Evolutionary conservation across 768 basidiomycete genomes (phyloP).

Genomic region (Paxillus involutus): DNA sequence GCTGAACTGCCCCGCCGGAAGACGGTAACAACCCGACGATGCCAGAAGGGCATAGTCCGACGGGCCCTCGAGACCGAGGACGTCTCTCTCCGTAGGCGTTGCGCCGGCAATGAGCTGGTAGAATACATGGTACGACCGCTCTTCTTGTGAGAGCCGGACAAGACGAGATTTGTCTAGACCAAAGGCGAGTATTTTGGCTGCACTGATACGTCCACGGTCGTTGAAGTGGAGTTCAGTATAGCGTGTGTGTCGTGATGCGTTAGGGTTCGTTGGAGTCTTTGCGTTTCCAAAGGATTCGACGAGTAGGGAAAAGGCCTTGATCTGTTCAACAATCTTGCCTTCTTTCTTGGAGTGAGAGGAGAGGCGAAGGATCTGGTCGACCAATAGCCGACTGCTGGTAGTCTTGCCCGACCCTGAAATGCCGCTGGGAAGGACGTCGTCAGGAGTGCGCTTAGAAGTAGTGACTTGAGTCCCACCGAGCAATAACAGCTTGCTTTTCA

Average conservation of each 20-base stretch:
- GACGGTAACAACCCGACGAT: slow-evolving; percentile 59
- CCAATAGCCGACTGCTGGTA: slow-evolving; percentile 48
- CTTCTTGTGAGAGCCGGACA: slow-evolving; percentile 52
- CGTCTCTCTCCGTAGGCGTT: slow-evolving; percentile 52
- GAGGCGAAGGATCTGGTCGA: slow-evolving; percentile 59
- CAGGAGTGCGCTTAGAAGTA: slow-evolving; percentile 11
- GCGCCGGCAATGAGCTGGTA: slow-evolving; percentile 66
- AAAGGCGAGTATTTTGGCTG: slow-evolving; percentile 58
- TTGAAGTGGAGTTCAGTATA: slow-evolving; percentile 65
- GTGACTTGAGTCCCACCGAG: slow-evolving; percentile 40
- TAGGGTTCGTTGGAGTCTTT: slow-evolving; percentile 61
- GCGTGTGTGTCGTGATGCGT: slow-evolving; percentile 61
- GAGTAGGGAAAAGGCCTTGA: slow-evolving; percentile 52
- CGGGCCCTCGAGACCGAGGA: slow-evolving; percentile 52
- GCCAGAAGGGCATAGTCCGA: slow-evolving; percentile 59
- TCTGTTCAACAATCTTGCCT: slow-evolving; percentile 49
- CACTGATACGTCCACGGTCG: slow-evolving; percentile 51
- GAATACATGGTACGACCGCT: slow-evolving; percentile 66
- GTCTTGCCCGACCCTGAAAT: slow-evolving; percentile 66
- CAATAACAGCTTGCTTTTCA: slow-evolving; percentile 56
- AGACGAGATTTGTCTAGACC: slow-evolving; percentile 65
- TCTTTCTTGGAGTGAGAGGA: slow-evolving; percentile 60
- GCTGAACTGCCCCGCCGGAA: slow-evolving; percentile 63
- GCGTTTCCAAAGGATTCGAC: slow-evolving; percentile 68
- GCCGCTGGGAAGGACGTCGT: slow-evolving; percentile 40